Evolutionary conservation across 805 yeast genomes (phyloP).

Genomic region (Monosporozyma yasuniensis): DNA sequence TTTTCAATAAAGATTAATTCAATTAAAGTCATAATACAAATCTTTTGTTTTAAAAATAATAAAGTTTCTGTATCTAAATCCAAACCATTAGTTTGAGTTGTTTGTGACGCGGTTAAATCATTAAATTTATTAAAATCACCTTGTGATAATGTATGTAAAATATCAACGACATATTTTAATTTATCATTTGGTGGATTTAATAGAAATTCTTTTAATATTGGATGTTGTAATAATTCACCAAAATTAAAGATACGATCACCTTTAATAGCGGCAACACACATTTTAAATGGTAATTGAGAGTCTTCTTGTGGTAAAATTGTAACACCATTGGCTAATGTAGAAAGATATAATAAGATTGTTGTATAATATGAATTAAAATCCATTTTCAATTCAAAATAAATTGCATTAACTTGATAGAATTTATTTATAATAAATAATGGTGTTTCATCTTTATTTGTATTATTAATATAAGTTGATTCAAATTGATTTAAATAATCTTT

Average conservation of each 20-base stretch:
- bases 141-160: conserved; percentile 61
- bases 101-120: conserved; percentile 25
- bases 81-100: conserved; percentile 23
- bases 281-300: conserved; percentile 50
- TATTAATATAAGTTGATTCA: conserved; percentile 44
- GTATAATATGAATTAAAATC: conserved; percentile 79
- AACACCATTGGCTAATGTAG: conserved; percentile 45
- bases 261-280: conserved; percentile 75
- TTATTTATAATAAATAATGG: conserved; percentile 70
- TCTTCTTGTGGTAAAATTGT: conserved; percentile 13
- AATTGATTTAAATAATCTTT: conserved; percentile 59
- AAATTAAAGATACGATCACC: conserved; percentile 92
- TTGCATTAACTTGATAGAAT: conserved; percentile 71
- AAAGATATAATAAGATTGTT: conserved; percentile 71
- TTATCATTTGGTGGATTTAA: not conserved
- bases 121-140: conserved; percentile 71
- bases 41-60: conserved; percentile 65
- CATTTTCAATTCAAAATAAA: conserved; percentile 59
- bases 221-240: conserved; percentile 90
- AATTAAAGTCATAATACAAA: conserved; percentile 83
- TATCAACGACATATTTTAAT: conserved; percentile 55
- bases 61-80: conserved; percentile 43
- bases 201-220: conserved; percentile 41
- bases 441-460: conserved; percentile 35
- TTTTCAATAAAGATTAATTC: conserved; percentile 79